Base-by-base conservation (phyloP, 495 filamentous ascomycete genomes). In the Saxispiralis lemnorum region DNA sequence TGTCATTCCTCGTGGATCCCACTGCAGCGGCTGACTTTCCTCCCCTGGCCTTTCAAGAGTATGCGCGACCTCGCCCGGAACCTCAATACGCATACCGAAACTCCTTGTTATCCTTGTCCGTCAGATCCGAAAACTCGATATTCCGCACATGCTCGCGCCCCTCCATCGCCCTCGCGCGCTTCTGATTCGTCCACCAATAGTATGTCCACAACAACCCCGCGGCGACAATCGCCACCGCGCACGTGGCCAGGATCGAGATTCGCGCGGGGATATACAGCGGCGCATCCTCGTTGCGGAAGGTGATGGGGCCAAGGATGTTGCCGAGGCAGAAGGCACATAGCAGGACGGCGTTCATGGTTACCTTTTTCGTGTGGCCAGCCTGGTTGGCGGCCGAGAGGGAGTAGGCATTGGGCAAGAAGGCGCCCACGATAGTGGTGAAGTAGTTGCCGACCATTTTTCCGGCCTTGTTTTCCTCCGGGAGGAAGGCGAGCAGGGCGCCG, bases 391-490 rank as follows among this genome's bases (percentile, higher is more conserved):
- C 42, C 0, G 44, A 18, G 38, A 65, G 69, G 44, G 65, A 62
- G 35, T 73, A 67, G 15, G 67, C 57, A 21, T 68, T 56, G 0
- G 63, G 58, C 15, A 67, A 46, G 0, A 60, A 58, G 13, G 66
- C 63, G 0, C 65, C 63, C 37, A 66, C 63, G 10, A 67, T 58
- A 52, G 80, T 78, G 49, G 75, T 64, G 12, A 81, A 63, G 53
- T 79, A 81, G 40, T 78, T 72, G 13, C 76, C 77, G 6, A 69
- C 70, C 10, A 82, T 60, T 24, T 69, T 61, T n/a, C 70, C 75
- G 0, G 62, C 61, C 24, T 56, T 62, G 51, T 63, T 67, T 37
- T 39, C 55, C 7, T 65, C 59, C 0, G 66, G 62, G 1, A 73
- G 58, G 56, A 78, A 80, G 1, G 47, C 40, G 28, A 54, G n/a